phyloP scores from a whole-genome alignment of 1,284 basidiomycete genomes.

The Phylloporus sp. region DNA sequence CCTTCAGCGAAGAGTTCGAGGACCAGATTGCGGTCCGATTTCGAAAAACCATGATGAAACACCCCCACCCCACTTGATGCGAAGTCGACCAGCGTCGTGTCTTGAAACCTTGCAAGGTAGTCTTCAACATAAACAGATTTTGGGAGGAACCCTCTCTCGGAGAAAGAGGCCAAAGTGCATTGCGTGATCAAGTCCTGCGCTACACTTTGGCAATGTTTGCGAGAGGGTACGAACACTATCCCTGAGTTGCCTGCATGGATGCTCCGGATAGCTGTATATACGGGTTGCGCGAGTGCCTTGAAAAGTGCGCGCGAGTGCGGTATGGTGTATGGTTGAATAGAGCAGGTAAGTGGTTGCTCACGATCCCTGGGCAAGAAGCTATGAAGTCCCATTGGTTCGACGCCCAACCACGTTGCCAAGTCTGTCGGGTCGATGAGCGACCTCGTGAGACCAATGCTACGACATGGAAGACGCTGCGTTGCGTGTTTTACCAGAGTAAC shows the following conservation, averaged over 20 bases:
- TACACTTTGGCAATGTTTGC: slow-evolving; percentile 76
- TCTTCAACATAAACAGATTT: slow-evolving; percentile 61
- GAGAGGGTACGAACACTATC: slow-evolving; percentile 92
- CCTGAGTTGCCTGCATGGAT: slow-evolving; percentile 52
- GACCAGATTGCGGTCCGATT: slow-evolving; percentile 75
- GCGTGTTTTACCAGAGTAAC: slow-evolving; percentile 71
- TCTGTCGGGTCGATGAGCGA: slow-evolving; percentile 84
- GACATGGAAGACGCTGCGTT: slow-evolving; percentile 62
- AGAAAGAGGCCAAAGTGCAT: slow-evolving; percentile 78
- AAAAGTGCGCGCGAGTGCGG: slow-evolving; percentile 87
- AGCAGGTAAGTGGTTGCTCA: slow-evolving; percentile 76
- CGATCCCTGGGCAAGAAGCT: slow-evolving; percentile 86
- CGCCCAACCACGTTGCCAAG: slow-evolving; percentile 84
- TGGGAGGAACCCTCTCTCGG: slow-evolving; percentile 74
- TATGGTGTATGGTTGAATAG: slow-evolving; percentile 83
- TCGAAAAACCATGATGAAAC: slow-evolving; percentile 76
- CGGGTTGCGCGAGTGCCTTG: slow-evolving; percentile 93
- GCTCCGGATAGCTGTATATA: slow-evolving; percentile 67
- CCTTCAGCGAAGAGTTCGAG: slow-evolving; percentile 86
- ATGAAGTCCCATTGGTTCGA: slow-evolving; percentile 68
- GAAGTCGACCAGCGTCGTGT: slow-evolving; percentile 72
- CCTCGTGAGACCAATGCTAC: slow-evolving; percentile 80
- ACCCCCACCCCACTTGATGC: slow-evolving; percentile 91
- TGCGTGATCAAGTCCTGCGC: slow-evolving; percentile 89
- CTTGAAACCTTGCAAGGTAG: slow-evolving; percentile 64